Conservation (phyloP, 75 land plant genomes). For the Pinus albicaulis region DNA sequence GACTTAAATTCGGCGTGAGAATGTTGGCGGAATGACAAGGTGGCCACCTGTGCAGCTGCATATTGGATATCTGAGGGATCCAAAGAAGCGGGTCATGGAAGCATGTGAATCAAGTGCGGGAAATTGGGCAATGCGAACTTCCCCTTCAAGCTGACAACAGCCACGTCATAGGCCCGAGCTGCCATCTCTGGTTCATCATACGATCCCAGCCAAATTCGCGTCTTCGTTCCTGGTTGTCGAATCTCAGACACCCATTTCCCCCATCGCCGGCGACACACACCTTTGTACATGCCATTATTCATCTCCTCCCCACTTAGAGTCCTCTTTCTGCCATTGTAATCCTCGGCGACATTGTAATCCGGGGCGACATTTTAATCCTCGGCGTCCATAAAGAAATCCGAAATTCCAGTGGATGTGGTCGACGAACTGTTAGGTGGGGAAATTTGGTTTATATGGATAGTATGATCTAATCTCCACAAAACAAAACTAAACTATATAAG, state of each 20-base stretch:
- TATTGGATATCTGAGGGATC: background rate
- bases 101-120: conserved; percentile 10
- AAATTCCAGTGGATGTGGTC: too few relatives aligned
- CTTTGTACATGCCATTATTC: conserved; percentile 2
- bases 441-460: too few relatives aligned
- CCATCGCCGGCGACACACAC: conserved; percentile 18
- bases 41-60: background rate
- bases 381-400: too few relatives aligned
- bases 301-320: background rate
- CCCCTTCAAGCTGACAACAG: conserved; percentile 4
- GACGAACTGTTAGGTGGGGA: too few relatives aligned
- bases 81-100: conserved; percentile 2
- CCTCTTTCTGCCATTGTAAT: too few relatives aligned
- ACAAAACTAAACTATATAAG: too few relatives aligned
- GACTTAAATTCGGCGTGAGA: background rate
- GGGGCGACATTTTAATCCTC: too few relatives aligned
- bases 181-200: conserved; percentile 20
- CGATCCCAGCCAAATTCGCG: conserved; percentile 23
- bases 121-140: conserved; percentile 22
- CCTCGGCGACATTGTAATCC: too few relatives aligned
- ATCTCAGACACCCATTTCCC: conserved; percentile 38
- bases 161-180: conserved; percentile 24
- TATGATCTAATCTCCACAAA: too few relatives aligned
- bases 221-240: conserved; percentile 14
- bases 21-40: background rate